Evolutionary conservation across 1,284 basidiomycete genomes (phyloP).

Genomic region (Crucibulum cyathiforme): DNA sequence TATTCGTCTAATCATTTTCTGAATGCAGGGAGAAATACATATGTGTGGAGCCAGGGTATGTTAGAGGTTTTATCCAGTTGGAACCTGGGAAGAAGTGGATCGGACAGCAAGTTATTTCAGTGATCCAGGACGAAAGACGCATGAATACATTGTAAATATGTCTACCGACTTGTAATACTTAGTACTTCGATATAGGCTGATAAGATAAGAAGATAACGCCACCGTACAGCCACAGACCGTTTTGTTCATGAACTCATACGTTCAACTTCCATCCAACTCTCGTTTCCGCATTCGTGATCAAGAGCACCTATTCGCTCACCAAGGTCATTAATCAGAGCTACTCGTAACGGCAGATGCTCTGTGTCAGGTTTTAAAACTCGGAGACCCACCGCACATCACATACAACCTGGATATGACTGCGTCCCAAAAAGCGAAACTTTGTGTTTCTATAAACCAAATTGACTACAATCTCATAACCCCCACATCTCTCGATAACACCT

Average conservation of each 20-base stretch:
- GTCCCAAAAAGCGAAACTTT: conserved; percentile 39
- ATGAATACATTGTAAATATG: not conserved
- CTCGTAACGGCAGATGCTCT: no score
- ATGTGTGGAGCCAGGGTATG: conserved; percentile 88
- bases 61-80: conserved; percentile 67
- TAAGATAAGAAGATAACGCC: no score
- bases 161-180: not conserved
- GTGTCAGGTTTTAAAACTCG: not conserved
- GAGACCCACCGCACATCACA: not conserved
- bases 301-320: no score
- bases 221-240: no score
- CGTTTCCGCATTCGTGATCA: no score
- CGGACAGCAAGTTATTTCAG: conserved; percentile 72
- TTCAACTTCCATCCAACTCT: no score
- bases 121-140: conserved; percentile 24
- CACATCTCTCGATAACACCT: conserved; percentile 68
- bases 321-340: no score
- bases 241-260: no score
- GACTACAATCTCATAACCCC: conserved; percentile 64
- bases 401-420: not conserved
- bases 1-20: conserved; percentile 3
- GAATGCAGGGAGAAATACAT: conserved; percentile 74
- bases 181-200: not conserved
- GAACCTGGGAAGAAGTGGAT: conserved; percentile 73
- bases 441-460: conserved; percentile 70